Percentiles rank a stretch among this genome's conserved stretches.
These are phyloP conservation scores for Fragaria ananassa DNA, from an alignment of 306 rosid species.

Conservation along the genomic window DNA sequence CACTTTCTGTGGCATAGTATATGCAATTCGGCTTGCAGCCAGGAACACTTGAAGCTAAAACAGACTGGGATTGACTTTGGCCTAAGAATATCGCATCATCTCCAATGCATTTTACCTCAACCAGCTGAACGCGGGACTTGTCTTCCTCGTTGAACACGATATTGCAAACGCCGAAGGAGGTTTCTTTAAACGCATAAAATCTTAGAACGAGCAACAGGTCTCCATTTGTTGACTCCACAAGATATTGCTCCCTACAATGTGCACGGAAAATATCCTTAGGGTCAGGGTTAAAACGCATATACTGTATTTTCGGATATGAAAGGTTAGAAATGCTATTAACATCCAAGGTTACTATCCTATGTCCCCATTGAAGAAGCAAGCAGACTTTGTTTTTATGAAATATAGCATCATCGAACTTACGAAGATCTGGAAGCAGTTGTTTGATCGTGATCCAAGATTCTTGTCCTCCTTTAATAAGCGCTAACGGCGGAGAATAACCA, in stretches of 20 bases:
- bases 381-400: not conserved
- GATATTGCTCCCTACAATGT: not conserved
- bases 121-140: not conserved
- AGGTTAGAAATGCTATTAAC: not conserved
- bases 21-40: not conserved
- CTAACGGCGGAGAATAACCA: not conserved
- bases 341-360: not conserved
- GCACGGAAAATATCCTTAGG: too few relatives aligned
- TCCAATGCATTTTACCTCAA: not conserved
- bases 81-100: not conserved
- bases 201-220: not conserved
- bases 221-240: not conserved
- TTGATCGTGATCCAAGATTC: not conserved
- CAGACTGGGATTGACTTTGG: not conserved
- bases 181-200: not conserved
- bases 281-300: not conserved
- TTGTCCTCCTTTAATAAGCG: not conserved
- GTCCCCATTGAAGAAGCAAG: fast-evolving
- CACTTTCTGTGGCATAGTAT: not conserved
- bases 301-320: not conserved
- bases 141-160: not conserved
- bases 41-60: not conserved
- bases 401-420: not conserved
- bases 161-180: not conserved
- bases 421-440: fast-evolving